Evolutionary conservation across 2,329 filamentous ascomycete species (phyloP), one percentile per base, ranked within the genome.

Genomic region (Aspergillus sp.): DNA sequence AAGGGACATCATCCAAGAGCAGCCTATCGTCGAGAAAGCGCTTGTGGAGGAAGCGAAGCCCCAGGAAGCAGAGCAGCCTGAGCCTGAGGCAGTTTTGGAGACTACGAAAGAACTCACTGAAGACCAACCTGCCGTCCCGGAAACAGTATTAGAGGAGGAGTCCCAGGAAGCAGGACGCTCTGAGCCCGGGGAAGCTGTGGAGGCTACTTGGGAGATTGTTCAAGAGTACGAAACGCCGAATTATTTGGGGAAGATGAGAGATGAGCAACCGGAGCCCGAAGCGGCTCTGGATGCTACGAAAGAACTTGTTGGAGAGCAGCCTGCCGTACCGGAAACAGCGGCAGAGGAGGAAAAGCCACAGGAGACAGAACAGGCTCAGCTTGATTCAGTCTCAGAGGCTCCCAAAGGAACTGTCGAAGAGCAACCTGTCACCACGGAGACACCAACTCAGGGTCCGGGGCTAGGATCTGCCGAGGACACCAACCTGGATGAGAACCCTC

Each of bases 401-500:
- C 11, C 45, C 18, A 24, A 24, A 5, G 49, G 39, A 29, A 10
- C 6, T 22, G 52, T 31, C 24, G 32, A 56, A 36, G 52, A 49
- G 6, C 20, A 54, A 3, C 12, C 9, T 36, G 26, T 47, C 10
- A 29, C 39, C 12, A 22, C 58, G n/a, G 24, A 52, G 14, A 24
- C 20, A 46, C 45, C 22, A 39, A 20, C 26, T 18, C 32, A 49
- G 29, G 50, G 54, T 16, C 42, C 6, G 26, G 31, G 14, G 29
- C 5, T 6, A 20, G 50, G 52, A 52, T 12, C 18, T 36, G 14
- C 18, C 6, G 58, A 57, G 11, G 39, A 53, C 5, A 39, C 52
- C 31, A 51, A 18, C 2, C 52, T 32, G 4, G 57, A 57, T 20
- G 64, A 67, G 6, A 50, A 57, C 14, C n/a, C 57, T 9, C 52